Conservation (phyloP, 2,329 filamentous ascomycete genomes). For the Fusarium sp. region DNA sequence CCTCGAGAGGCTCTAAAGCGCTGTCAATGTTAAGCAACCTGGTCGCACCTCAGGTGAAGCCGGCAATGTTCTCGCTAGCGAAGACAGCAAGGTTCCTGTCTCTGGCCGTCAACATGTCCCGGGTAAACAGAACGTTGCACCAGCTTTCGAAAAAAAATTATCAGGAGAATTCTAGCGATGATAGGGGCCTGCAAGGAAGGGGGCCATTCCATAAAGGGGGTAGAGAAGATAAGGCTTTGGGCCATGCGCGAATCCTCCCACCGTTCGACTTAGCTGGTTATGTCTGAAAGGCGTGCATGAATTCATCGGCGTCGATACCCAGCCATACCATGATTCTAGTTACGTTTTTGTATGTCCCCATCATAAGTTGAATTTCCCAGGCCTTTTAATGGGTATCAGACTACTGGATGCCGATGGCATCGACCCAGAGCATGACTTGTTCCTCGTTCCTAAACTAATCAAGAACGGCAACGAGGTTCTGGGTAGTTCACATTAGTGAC, state of each 20-base stretch:
- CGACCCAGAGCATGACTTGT: not conserved
- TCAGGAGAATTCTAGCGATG: not conserved
- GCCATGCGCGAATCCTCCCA: not conserved
- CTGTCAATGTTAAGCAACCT: not conserved
- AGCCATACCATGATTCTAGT: not conserved
- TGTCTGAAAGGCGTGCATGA: not conserved
- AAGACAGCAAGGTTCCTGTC: not conserved
- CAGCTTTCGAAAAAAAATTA: not conserved
- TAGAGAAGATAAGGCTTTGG: not conserved
- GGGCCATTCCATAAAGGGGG: not conserved
- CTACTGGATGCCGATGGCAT: not conserved
- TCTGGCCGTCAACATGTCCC: not conserved
- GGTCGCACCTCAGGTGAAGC: not conserved
- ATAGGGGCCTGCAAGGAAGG: not conserved
- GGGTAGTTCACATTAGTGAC: not conserved
- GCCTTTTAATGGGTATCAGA: not conserved
- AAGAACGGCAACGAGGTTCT: not conserved
- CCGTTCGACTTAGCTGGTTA: not conserved
- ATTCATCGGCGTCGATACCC: not conserved
- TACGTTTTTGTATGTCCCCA: not conserved
- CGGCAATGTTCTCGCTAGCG: not conserved
- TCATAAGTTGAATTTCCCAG: not conserved
- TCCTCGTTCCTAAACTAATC: not conserved
- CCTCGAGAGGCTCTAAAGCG: not conserved
- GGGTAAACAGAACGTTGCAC: not conserved